Evolutionary conservation across 805 yeast genomes (phyloP), one percentile per base, ranked within the genome.

Genomic region (Suhomyces xylopsoci): DNA sequence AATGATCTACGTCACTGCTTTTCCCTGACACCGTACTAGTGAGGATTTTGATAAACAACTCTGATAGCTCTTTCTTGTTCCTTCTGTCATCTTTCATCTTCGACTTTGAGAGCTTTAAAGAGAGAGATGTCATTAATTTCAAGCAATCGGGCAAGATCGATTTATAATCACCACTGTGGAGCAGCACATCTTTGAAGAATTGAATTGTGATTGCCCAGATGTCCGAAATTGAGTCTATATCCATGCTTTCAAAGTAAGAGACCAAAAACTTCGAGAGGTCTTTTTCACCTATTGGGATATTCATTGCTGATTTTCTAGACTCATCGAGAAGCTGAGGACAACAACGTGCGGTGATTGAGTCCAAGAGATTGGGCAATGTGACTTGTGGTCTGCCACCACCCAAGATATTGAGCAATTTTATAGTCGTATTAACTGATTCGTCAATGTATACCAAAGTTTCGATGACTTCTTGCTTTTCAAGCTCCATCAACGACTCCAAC

Each of bases 331-430:
- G 19, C 47, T 61, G 66, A 0, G 78, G 74, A 28, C 65, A 61
- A 50, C 81, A 72, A 53, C 87, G 70, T 8, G 82, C 71, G 20
- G 68, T 63, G 30, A 87, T 74, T 0, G 88, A 74, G 52, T 81
- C 76, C 58, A 89, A 74, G 4, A 91, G 70, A 58, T 81, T 79
- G 0, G 96, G 92, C 12, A 90, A 71, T 0, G 96, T 87, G 5
- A 81, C 61, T 52, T 84, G 88, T 0, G 96, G 88, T 57, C 88
- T 81, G 7, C 96, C 87, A 0, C 94, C 93, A 68, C 92, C 97
- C 47, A 92, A 70, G 2, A 88, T 85, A 64, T 88, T 90, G n/a
- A 89, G 66, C 1, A 89, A 62, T 58, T 85, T 87, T 59, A 83
- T 79, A 24, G 62, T 63, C 7, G 65, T 51, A 47, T 4, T 43